Base-by-base conservation (phyloP, 345 rosid species). In the Microthlaspi erraticum region DNA sequence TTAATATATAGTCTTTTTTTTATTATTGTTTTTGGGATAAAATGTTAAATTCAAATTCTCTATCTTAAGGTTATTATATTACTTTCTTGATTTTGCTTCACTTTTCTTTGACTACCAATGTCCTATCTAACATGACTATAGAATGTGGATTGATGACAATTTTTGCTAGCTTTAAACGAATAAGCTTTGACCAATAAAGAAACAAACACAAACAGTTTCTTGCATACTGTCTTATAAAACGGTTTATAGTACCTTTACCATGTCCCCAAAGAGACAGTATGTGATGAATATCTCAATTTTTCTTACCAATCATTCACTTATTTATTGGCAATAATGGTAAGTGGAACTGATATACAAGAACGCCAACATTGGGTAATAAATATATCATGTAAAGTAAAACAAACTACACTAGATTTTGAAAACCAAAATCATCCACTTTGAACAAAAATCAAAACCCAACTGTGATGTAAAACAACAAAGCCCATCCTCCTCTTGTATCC, bases 281-380 rank as follows among this genome's bases (percentile, higher is more conserved):
- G 29, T 26, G 29, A 26, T 26, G 29, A 26, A 26, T 2, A 26
- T 26, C 29, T 26, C 29, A 26, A 26, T 26, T 26, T 26, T 26
- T 26, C 29, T 2, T 26, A 26, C 29, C 29, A 26, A 54, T 14
- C 34, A 43, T 19, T 36, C 68, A 71, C 20, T 19, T 41, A 61
- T 53, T 33, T 33, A 55, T 33, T 33, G 19, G 20, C 34, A 51
- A 71, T n/a, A 41, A 70, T 51, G 43, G 33, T 53, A 20, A 45
- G 64, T 72, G 48, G 13, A 58, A 39, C 32, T 65, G 57, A 73
- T 65, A 58, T 65, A 65, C 72, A 65, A 63, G 59, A 73, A 73
- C 38, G 32, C 45, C 45, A 38, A 29, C 26, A 50, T 12, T 26
- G 0, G 13, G 6, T 14, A 26, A 5, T 26, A 26, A 26, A 26